Evolutionary conservation across 225 moss, liverwort and hornwort species (phyloP).

Genomic region (Polytrichum formosum): DNA sequence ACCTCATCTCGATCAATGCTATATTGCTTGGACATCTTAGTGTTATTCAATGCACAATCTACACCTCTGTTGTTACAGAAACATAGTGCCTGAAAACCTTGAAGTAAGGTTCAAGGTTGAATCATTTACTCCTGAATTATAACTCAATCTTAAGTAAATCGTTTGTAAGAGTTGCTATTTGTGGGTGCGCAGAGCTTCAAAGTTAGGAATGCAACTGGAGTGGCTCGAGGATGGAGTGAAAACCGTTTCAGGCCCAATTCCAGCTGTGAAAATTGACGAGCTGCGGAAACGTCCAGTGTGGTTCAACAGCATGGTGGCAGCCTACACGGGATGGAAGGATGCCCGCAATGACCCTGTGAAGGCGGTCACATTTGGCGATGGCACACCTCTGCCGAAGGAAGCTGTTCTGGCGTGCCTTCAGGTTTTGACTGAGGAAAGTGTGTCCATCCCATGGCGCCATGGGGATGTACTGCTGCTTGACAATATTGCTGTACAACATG

Average conservation of each 20-base stretch:
- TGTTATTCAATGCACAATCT: too few species aligned
- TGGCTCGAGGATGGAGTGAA: conserved; percentile 93
- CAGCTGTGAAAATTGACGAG: conserved; percentile 76
- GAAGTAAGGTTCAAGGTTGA: too few species aligned
- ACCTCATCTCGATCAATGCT: neutral
- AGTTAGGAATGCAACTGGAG: conserved; percentile 80
- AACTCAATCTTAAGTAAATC: too few species aligned
- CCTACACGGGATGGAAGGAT: conserved; percentile 97
- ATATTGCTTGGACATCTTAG: too few species aligned
- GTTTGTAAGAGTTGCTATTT: too few species aligned
- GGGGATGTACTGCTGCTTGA: conserved; percentile 89
- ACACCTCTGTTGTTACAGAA: too few species aligned
- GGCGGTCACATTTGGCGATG: conserved; percentile 90
- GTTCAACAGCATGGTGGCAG: conserved; percentile 99
- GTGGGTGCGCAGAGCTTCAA: conserved; percentile 58
- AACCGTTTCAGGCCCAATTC: conserved; percentile 79
- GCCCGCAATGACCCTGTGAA: conserved; percentile 77
- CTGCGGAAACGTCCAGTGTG: conserved; percentile 77
- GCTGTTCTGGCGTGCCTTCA: conserved; percentile 75
- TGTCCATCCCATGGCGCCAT: conserved; percentile 82
- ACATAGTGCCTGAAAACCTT: too few species aligned
- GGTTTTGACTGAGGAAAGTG: conserved; percentile 82
- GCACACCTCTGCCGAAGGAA: conserved; percentile 58
- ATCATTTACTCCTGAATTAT: too few species aligned
- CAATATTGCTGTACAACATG: conserved; percentile 80